A percentile compares a stretch with the other conserved stretches of the same genome.
phyloP scores from a whole-genome alignment of 352 stramenopile genomes.

The Thraustotheca clavata region DNA sequence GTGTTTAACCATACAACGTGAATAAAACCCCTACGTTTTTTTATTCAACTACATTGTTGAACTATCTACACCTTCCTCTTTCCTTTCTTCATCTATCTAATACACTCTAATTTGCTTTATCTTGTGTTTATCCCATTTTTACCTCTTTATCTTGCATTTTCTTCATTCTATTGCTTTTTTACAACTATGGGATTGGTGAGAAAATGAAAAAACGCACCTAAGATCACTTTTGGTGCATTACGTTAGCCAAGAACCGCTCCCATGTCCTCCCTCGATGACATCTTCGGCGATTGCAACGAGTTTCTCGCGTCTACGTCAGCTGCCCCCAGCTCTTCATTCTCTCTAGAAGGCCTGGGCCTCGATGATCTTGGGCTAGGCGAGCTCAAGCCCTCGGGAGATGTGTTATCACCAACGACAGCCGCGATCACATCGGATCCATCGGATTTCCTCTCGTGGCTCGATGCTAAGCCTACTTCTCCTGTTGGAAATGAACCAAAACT shows the following conservation, averaged over 20 bases:
- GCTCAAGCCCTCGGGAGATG: slow-evolving; percentile 5
- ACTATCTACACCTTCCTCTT: neutral
- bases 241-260: too few species aligned
- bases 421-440: slow-evolving; percentile 11
- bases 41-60: neutral
- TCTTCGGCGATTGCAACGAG: slow-evolving; percentile 68
- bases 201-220: too few species aligned
- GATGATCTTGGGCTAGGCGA: slow-evolving; percentile 5
- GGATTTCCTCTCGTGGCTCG: slow-evolving; percentile 76
- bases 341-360: slow-evolving; percentile 8
- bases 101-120: too few species aligned
- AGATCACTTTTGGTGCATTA: too few species aligned
- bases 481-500: neutral
- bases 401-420: neutral
- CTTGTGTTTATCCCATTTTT: too few species aligned
- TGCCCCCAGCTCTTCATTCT: neutral
- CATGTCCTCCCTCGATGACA: slow-evolving; percentile 46
- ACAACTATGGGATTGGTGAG: too few species aligned
- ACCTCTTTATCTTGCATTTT: neutral
- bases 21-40: neutral
- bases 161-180: too few species aligned
- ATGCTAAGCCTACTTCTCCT: slow-evolving; percentile 22
- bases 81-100: too few species aligned
- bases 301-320: neutral
- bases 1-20: slow-evolving; percentile 44